Base-by-base conservation (phyloP, 2,329 filamentous ascomycete species). In the Hirsutella minnesotensis region DNA sequence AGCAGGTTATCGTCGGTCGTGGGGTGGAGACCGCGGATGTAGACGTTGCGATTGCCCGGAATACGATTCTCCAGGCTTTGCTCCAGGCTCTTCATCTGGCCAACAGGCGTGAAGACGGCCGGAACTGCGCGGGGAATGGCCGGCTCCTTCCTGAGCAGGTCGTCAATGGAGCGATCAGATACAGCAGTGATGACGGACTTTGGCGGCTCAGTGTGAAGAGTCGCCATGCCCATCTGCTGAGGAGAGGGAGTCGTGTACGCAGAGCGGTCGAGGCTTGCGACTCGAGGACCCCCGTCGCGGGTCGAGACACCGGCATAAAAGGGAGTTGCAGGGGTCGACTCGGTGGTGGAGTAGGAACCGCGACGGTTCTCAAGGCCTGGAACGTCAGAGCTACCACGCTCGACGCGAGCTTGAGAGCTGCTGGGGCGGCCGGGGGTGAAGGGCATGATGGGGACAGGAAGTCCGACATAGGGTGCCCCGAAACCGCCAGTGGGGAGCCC, bases 1-100 rank as follows among this genome's bases (percentile, higher is more conserved):
- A 98, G 70, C 58, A 94, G 82, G 40, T 94, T 85, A 56, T 98
- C 92, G 39, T 94, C 92, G 1, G 90, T 98, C 54, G 94, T 90
- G 0, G 92, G 90, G 49, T 94, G 85, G 48, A 98, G 81, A 16
- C 94, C 94, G 47, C 92, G 86, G 50, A 98, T 95, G 69, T 98
- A 98, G 50, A 98, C 90, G 56, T 98, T 98, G 49, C 88, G 92
- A 58, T 96, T 95, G 37, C 89, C 89, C 39, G 85, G 69, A 45
- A 81, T 92, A 46, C 88, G 84, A 56, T 96, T 96, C 65, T 95
- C 86, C 39, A 98, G 72, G 57, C 89, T 94, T 63, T 95, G 89
- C 49, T 95, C 90, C 22, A 96, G 77, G 35, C 85, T 89, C 72
- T 95, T 86, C 67, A 86, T 79, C 55, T 84, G 85, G 44, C 90